Base-by-base conservation (phyloP, 2,329 filamentous ascomycete genomes). In the Cytospora paraplurivora region DNA sequence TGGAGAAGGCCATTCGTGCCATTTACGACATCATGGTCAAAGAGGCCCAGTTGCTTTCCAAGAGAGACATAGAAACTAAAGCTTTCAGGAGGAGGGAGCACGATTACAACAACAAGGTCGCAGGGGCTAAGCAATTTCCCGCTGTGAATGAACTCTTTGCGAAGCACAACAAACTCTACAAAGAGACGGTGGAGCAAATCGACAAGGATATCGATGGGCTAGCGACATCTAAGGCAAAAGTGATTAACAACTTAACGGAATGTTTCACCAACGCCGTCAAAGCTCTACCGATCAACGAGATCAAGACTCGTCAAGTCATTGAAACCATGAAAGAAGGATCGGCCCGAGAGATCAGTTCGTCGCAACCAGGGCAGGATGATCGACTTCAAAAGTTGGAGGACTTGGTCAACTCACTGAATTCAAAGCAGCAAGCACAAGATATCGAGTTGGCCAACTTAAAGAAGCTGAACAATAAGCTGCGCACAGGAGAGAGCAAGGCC, bases 231-330 rank as follows among this genome's bases (percentile, higher is more conserved):
- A n/a, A 54, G 33, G 27, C 57, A 15, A 27, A 51, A 15, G 21
- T 33, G 10, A 34, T 47, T 2, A 38, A 47, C 37, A 54, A 52
- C 12, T 47, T 44, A 8, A 54, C 50, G 15, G 47, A 56, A 32
- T 38, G 51, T 7, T 21, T 62, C 10, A 54, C 58, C 27, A 57
- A 50, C 35, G 33, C 52, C 12, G 57, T 62, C 34, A 57, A 50
- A 35, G 33, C 52, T 17, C 44, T 62, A 34, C 61, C 57, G 17
- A 27, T 64, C 34, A 41, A 37, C 56, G 57, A 66, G 34, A 52
- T 64, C 53, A 66, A 62, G 57, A 38, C 34, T 15, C 61, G 53
- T 32, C 64, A 66, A 37, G n/a, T 59, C 13, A 19, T 66, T 41
- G 61, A 66, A 11, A 32, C 6, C 6, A 51, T 35, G 37, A 66